These are phyloP conservation scores for Cutaneotrichosporon cyanovorans DNA, from an alignment of 1,284 basidiomycete genomes.

Conservation along the genomic window DNA sequence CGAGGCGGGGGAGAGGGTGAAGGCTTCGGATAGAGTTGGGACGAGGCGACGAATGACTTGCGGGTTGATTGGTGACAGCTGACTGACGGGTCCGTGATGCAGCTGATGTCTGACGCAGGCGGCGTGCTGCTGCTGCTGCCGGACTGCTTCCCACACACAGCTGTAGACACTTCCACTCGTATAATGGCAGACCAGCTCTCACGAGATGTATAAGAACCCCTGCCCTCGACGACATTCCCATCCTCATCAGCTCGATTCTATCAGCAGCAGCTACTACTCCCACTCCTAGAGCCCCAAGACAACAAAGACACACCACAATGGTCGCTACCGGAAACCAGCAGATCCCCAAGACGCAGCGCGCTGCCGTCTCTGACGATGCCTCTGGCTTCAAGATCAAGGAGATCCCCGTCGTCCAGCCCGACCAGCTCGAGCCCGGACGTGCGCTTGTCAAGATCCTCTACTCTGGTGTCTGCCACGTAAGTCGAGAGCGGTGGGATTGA, in stretches of 20 bases:
- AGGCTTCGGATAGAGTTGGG: too few relatives aligned
- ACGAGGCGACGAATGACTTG: too few relatives aligned
- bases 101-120: too few relatives aligned
- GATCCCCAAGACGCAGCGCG: constrained; percentile 23
- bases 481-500: not conserved
- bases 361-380: constrained; percentile 19
- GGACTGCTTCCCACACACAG: too few relatives aligned
- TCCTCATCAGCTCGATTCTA: constrained; percentile 6
- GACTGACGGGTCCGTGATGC: too few relatives aligned
- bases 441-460: constrained; percentile 41
- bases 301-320: constrained; percentile 10
- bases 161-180: too few relatives aligned
- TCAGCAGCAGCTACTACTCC: constrained; percentile 4
- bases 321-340: constrained; percentile 11
- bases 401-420: constrained; percentile 19
- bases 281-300: constrained; percentile 4
- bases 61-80: too few relatives aligned
- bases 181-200: too few relatives aligned
- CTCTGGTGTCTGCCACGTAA: constrained; percentile 52
- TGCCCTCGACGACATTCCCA: not conserved
- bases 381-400: constrained; percentile 17
- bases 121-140: too few relatives aligned
- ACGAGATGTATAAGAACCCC: constrained; percentile 2
- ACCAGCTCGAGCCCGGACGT: constrained; percentile 19
- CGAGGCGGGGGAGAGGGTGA: too few relatives aligned